Evolutionary conservation across 177 flowering plant species (phyloP).

Genomic region (Tripterygium wilfordii): DNA sequence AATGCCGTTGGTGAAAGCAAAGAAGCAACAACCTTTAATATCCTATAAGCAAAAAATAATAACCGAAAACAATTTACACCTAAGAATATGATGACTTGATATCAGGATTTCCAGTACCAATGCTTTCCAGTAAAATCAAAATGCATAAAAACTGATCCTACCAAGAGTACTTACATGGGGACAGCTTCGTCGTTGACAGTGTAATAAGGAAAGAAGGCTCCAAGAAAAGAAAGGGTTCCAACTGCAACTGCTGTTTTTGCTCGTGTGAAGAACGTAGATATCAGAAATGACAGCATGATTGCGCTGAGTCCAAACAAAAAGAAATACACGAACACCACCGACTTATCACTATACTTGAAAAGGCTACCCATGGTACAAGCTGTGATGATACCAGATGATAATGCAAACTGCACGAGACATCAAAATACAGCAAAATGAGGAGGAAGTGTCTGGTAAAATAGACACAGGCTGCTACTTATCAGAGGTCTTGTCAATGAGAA

Average conservation of each 20-base stretch:
- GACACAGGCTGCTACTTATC: too few relatives aligned
- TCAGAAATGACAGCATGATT: slow-evolving; percentile 83
- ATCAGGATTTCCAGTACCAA: slow-evolving; percentile 1
- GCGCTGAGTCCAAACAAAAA: slow-evolving; percentile 89
- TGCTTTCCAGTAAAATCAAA: slow-evolving; percentile 3
- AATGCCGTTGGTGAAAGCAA: slow-evolving; percentile 98
- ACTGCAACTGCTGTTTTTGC: slow-evolving; percentile 99
- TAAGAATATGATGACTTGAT: not conserved
- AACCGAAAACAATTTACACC: slow-evolving; percentile 1
- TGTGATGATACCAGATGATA: slow-evolving; percentile 76
- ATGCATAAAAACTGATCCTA: slow-evolving; percentile 3
- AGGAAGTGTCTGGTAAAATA: too few relatives aligned
- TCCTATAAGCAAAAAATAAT: slow-evolving; percentile 34
- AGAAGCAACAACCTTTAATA: slow-evolving; percentile 73
- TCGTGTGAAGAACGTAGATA: slow-evolving; percentile 88
- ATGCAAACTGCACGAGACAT: slow-evolving; percentile 68
- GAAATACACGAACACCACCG: slow-evolving; percentile 88
- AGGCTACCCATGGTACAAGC: slow-evolving; percentile 82
- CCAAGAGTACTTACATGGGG: slow-evolving; percentile 57
- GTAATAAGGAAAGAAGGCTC: slow-evolving; percentile 93
- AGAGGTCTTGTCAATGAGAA: too few relatives aligned
- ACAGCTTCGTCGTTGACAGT: slow-evolving; percentile 78
- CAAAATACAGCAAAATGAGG: slow-evolving; percentile 9
- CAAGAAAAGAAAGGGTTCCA: slow-evolving; percentile 95
- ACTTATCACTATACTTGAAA: slow-evolving; percentile 85